Evolutionary conservation across 179 eudicot species (phyloP).

Genomic region (Beta corolliflora): DNA sequence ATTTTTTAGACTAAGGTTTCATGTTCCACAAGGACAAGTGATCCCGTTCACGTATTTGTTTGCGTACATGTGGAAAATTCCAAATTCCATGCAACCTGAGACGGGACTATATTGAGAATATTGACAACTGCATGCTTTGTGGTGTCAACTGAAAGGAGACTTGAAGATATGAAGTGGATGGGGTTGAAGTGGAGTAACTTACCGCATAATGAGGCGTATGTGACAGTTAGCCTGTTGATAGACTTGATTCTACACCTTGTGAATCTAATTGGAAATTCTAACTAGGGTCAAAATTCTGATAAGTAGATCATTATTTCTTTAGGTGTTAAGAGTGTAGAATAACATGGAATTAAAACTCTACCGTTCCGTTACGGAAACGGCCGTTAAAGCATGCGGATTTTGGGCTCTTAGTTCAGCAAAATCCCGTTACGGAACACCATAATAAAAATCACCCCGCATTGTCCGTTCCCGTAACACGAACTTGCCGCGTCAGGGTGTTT

Average conservation of each 20-base stretch:
- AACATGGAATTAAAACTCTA: too few relatives aligned
- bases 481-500: too few relatives aligned
- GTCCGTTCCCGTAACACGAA: too few relatives aligned
- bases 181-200: not conserved
- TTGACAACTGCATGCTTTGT: not conserved
- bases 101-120: not conserved
- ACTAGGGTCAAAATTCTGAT: not conserved
- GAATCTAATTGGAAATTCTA: not conserved
- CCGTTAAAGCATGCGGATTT: too few relatives aligned
- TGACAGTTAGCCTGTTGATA: not conserved
- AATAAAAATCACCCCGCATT: too few relatives aligned
- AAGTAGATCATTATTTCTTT: not conserved
- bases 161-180: not conserved
- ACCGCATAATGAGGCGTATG: not conserved
- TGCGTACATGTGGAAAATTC: not conserved
- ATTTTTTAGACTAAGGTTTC: not conserved
- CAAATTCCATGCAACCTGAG: not conserved
- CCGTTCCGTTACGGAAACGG: too few relatives aligned
- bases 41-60: not conserved
- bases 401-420: too few relatives aligned
- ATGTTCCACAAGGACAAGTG: not conserved
- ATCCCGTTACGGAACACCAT: too few relatives aligned
- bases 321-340: too few relatives aligned
- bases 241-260: slow-evolving; percentile 1
- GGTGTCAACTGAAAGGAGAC: not conserved